A percentile compares a stretch with the other conserved stretches of the same genome.
Conservation (phyloP, 2,329 filamentous ascomycete species). For the Periconia digitata region DNA sequence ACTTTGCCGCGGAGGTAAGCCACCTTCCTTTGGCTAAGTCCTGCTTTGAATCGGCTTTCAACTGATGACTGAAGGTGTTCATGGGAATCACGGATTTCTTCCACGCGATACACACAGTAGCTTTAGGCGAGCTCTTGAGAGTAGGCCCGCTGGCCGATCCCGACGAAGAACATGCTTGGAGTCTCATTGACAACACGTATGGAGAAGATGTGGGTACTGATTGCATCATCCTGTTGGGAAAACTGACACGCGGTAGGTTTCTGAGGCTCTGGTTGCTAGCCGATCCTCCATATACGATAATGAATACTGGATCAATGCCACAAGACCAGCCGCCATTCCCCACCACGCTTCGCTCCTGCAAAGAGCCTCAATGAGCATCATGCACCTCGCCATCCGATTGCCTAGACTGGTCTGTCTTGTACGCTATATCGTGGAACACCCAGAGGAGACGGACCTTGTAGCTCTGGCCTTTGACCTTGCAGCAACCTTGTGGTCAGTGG, state of each 20-base stretch:
- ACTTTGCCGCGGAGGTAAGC: slow-evolving; percentile 31
- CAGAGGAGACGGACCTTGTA: slow-evolving; percentile 19
- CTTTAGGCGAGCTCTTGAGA: slow-evolving; percentile 29
- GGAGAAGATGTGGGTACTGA: slow-evolving; percentile 35
- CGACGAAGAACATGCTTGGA: slow-evolving; percentile 33
- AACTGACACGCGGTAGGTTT: too few species aligned
- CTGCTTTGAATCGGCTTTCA: neutral
- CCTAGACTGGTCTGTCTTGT: slow-evolving; percentile 26
- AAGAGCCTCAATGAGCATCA: slow-evolving; percentile 27
- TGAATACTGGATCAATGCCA: slow-evolving; percentile 27
- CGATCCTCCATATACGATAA: slow-evolving; percentile 33
- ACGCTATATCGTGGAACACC: slow-evolving; percentile 20
- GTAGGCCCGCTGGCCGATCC: slow-evolving; percentile 18
- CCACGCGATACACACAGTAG: slow-evolving; percentile 31
- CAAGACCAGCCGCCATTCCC: slow-evolving; percentile 18
- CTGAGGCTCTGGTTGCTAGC: slow-evolving; percentile 30
- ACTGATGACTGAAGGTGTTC: slow-evolving; percentile 21
- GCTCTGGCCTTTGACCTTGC: slow-evolving; percentile 23
- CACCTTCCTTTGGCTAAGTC: neutral
- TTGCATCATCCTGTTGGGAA: too few species aligned
- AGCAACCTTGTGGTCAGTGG: slow-evolving; percentile 22
- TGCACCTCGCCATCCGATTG: slow-evolving; percentile 33
- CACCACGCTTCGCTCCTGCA: slow-evolving; percentile 8
- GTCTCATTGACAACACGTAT: slow-evolving; percentile 36
- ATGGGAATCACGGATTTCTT: slow-evolving; percentile 28